Base-by-base conservation (phyloP, 139 green algal species). In the Deuterostichococcus epilithicus region DNA sequence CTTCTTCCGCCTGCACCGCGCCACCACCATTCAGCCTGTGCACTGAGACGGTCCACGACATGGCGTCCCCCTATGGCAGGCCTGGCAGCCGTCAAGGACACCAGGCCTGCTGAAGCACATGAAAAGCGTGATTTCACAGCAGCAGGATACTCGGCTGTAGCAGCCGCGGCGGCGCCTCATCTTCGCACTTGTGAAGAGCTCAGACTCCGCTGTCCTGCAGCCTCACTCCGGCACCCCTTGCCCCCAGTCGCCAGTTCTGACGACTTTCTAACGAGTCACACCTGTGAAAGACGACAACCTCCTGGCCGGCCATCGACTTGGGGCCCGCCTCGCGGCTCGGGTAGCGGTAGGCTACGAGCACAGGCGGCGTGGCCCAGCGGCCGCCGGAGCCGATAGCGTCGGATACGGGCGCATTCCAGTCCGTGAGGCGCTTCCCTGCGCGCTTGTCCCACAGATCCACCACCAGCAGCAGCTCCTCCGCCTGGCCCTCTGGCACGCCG, bases 401-500 rank as follows among this genome's bases (percentile, higher is more conserved):
- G 10, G 65, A 32, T 39, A 68, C 66, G 13, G 65, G 37, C 20
- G 37, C 65, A 23, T 79, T 36, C 6, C n/a, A 42, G 75, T 79
- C 39, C 75, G 35, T 35, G 38, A 39, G 30, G 22, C 68, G 33
- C 33, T 47, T 47, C 5, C 58, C 33, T 3, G 68, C 20, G 33
- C 60, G 34, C 42, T 75, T 68, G 44, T 72, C 44, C 35, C 47
- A 69, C 5, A 89, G 25, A 82, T 83, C 75, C 20, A 65, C 79
- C 15, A 76, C 35, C 52, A 82, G 65, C 69, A 93, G 76, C 63
- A 78, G 52, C 47, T 78, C 80, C 44, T 81, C 52, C n/a, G 88
- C 78, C 26, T 67, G 32, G n/a, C 42, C 44, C 34, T n/a, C 28
- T 20, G 39, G 18, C 1, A 26, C 1, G 0, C 83, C 65, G 39